Conservation (phyloP, 1,284 basidiomycete genomes). For the Leccinum subatratum region DNA sequence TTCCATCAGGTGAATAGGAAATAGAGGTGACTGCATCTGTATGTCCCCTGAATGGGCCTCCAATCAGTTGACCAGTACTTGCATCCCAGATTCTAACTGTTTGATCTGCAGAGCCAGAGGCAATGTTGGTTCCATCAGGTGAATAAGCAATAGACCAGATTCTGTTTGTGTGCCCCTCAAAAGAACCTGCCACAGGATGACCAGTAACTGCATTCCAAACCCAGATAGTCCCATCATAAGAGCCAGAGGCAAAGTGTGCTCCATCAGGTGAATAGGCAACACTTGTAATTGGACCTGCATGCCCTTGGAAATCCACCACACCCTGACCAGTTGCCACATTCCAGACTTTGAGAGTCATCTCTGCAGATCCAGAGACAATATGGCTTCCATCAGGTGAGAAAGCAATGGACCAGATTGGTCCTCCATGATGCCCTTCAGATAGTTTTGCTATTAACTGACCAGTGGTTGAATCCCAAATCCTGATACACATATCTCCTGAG, state of each 20-base stretch:
- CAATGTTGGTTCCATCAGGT: neutral
- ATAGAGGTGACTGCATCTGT: neutral
- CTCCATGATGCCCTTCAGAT: neutral
- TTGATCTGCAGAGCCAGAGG: neutral
- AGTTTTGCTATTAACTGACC: neutral
- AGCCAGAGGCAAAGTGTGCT: neutral
- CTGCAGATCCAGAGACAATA: neutral
- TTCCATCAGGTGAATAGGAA: neutral
- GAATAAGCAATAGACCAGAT: neutral
- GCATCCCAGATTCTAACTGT: neutral
- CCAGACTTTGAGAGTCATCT: neutral
- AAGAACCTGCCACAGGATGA: neutral
- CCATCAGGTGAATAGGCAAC: neutral
- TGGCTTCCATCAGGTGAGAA: neutral
- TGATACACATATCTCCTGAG: neutral
- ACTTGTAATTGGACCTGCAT: neutral
- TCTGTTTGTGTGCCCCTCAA: neutral
- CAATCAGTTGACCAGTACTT: neutral
- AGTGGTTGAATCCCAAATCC: neutral
- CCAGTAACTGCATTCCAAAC: neutral
- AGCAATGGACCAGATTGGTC: neutral
- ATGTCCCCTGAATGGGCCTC: neutral
- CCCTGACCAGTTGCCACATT: neutral
- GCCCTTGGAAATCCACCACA: neutral
- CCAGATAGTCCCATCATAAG: neutral